These are phyloP conservation scores for Polyplosphaeria fusca DNA, from an alignment of 495 filamentous ascomycete genomes.

Conservation along the genomic window DNA sequence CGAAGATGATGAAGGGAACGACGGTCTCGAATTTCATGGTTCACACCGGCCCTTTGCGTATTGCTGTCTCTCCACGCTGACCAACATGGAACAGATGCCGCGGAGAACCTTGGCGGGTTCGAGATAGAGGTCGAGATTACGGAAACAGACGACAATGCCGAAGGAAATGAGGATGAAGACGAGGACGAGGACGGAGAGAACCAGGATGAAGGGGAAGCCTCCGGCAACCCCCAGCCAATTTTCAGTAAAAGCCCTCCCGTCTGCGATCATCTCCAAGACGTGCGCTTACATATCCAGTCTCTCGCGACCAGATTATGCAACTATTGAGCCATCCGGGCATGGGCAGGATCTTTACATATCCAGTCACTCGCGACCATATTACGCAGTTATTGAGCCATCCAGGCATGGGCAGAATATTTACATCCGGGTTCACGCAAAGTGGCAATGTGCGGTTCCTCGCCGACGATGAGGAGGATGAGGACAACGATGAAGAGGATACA, in stretches of 20 bases:
- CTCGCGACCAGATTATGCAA: conserved; percentile 44
- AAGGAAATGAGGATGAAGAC: conserved; percentile 17
- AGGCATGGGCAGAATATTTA: conserved; percentile 43
- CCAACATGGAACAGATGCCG: conserved; percentile 9
- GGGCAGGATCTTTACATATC: conserved; percentile 39
- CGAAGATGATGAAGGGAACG: conserved; percentile 18
- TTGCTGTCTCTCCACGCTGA: conserved; percentile 1
- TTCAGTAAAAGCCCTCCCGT: conserved; percentile 19
- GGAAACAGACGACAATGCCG: conserved; percentile 21
- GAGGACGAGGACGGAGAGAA: conserved; percentile 35
- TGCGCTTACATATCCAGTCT: conserved; percentile 40
- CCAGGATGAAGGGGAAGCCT: conserved; percentile 36
- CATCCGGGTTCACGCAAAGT: too few relatives aligned
- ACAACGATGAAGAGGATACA: conserved; percentile 16
- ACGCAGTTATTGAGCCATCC: conserved; percentile 43
- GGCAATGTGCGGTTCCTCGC: conserved; percentile 1
- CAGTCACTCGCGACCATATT: conserved; percentile 40
- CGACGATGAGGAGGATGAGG: conserved; percentile 13
- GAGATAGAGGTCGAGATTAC: conserved; percentile 22
- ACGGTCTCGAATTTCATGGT: conserved; percentile 12
- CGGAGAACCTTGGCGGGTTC: conserved; percentile 11
- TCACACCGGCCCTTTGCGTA: too few relatives aligned
- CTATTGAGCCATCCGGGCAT: conserved; percentile 43
- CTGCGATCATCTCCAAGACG: not conserved
- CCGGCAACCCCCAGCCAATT: conserved; percentile 15